Conservation (phyloP, 441 rosid species). For the Eruca vesicaria region DNA sequence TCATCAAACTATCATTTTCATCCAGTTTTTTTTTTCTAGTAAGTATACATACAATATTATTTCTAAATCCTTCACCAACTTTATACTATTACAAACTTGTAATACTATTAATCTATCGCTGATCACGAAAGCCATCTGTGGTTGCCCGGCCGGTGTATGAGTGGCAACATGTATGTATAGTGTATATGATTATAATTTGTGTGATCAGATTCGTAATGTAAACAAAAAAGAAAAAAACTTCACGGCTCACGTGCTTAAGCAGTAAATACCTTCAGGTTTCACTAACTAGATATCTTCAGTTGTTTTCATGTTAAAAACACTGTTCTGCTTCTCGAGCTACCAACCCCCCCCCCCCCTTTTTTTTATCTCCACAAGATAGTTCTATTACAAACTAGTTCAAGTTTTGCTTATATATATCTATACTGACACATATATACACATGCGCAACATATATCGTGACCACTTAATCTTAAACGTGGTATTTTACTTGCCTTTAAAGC, state of each 20-base stretch:
- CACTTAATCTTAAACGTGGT: constrained; percentile 28
- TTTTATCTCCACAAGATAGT: neutral
- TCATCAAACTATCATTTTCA: constrained; percentile 24
- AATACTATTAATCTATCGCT: constrained; percentile 5
- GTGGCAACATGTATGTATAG: neutral
- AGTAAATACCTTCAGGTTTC: constrained; percentile 42
- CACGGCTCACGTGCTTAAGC: constrained; percentile 71
- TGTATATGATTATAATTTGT: neutral
- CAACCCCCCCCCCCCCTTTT: neutral
- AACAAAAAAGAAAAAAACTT: constrained; percentile 39
- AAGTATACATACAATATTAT: constrained; percentile 9
- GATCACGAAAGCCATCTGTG: neutral
- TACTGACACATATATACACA: neutral
- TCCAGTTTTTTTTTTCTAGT: neutral
- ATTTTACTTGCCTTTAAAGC: constrained; percentile 82
- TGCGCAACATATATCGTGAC: constrained; percentile 18
- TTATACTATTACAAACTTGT: constrained; percentile 17
- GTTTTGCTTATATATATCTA: neutral
- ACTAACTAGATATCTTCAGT: constrained; percentile 15
- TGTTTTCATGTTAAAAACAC: constrained; percentile 22
- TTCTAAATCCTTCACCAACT: constrained; percentile 28
- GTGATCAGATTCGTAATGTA: constrained; percentile 36
- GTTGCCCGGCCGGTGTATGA: constrained; percentile 15
- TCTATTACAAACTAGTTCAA: constrained; percentile 14
- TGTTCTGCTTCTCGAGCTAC: neutral